Evolutionary conservation across 1,284 basidiomycete species (phyloP).

Genomic region (Ceratobasidium sp.): DNA sequence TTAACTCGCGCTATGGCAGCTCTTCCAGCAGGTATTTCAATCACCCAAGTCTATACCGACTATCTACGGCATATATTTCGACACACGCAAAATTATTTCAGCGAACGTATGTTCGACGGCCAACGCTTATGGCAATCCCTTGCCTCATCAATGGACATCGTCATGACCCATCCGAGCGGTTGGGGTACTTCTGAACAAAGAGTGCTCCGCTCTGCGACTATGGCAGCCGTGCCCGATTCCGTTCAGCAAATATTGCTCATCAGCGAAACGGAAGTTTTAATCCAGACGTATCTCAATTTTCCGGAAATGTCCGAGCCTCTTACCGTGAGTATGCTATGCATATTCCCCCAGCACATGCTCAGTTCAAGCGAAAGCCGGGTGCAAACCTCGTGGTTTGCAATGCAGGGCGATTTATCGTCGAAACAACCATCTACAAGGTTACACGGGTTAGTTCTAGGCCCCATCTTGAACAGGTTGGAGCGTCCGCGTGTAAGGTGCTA

Average conservation of each 20-base stretch:
- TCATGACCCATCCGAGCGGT: conserved; percentile 44
- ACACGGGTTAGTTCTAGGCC: not conserved
- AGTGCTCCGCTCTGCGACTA: conserved; percentile 26
- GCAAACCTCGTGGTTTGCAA: conserved; percentile 7
- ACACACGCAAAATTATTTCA: conserved; percentile 34
- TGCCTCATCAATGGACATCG: not conserved
- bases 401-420: conserved; percentile 7
- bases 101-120: conserved; percentile 27
- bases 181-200: conserved; percentile 42
- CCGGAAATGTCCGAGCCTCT: conserved; percentile 13
- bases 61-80: conserved; percentile 28
- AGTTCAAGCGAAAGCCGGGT: not conserved
- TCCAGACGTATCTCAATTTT: conserved; percentile 45
- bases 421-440: conserved; percentile 6
- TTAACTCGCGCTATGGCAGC: not conserved
- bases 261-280: conserved; percentile 47
- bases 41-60: conserved; percentile 23
- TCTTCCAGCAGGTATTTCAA: conserved; percentile 1
- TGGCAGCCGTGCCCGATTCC: not conserved
- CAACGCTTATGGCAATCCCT: conserved; percentile 3
- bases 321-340: not conserved
- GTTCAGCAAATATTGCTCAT: conserved; percentile 37
- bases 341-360: not conserved
- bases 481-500: not conserved
- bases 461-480: not conserved